Base-by-base conservation (phyloP, 1,284 basidiomycete genomes). In the Albatrellus sp. region DNA sequence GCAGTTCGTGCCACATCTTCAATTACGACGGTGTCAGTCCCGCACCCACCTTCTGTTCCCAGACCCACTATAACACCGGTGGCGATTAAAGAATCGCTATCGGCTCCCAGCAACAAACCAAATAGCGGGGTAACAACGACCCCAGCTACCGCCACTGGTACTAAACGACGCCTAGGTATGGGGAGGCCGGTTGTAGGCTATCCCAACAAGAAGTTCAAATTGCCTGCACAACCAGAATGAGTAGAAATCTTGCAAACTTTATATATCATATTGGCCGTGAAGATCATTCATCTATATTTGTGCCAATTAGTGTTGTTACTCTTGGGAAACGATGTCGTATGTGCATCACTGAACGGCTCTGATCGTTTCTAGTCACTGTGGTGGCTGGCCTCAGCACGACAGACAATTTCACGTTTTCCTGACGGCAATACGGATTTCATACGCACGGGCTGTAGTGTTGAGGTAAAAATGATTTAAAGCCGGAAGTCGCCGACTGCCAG, bases 121-220 rank as follows among this genome's bases (percentile, higher is more conserved):
- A 24, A 24, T 24, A 24, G 24, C 7, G 24, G 24, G 24, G 24
- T 24, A 24, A 7, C 7, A 24, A 24, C 24, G 24, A 24, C 40
- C 14, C 30, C 35, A 34, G n/a, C 16, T 19, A 14, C 48, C 2
- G 16, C 52, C 20, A 50, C 49, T 16, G 65, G 68, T 20, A 57
- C 58, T 13, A 80, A 79, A 53, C 64, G 75, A 47, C 64, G 75
- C 36, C 60, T 80, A 34, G 76, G 77, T 1, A 79, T 80, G 75
- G 74, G 75, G 13, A 63, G 70, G 50, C 57, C 59, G 5, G 58
- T 57, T 8, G 57, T 50, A n/a, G 72, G 72, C 8, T 80, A 80
- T 55, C 53, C 70, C 16, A 81, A 80, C 59, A 81, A 80, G 60
- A 80, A 75, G 58, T 79, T 79, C 66, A 80, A 77, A 57, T 55